Evolutionary conservation across 208 protist genomes (phyloP).

Genomic region (Porcisia hertigi): DNA sequence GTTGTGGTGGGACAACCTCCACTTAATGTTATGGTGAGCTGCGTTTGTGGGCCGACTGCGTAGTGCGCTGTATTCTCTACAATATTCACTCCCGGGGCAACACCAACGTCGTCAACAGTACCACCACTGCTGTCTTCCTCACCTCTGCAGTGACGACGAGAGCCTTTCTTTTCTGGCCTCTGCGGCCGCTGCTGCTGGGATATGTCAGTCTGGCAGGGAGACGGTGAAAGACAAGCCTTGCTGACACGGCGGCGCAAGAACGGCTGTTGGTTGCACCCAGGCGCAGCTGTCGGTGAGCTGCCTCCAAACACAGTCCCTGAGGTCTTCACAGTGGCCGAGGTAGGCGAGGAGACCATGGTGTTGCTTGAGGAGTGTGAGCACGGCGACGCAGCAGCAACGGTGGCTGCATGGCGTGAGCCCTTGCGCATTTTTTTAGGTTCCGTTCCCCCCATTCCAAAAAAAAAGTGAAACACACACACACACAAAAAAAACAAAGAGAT

Average conservation of each 20-base stretch:
- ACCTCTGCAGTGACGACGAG: neutral
- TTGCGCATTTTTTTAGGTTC: neutral
- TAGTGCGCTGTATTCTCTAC: neutral
- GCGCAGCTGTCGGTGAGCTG: neutral
- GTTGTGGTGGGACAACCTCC: neutral
- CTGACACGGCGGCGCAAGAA: neutral
- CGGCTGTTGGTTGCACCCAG: neutral
- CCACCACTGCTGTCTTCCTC: neutral
- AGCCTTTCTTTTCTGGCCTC: neutral
- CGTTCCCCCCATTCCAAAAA: neutral
- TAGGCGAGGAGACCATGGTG: slow-evolving; percentile 7
- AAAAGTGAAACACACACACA: neutral
- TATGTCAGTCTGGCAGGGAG: neutral
- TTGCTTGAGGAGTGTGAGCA: slow-evolving; percentile 22
- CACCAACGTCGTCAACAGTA: neutral
- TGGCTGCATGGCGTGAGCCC: neutral
- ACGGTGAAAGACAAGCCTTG: neutral
- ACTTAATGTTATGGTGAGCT: neutral
- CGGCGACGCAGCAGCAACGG: neutral
- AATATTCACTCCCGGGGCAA: neutral
- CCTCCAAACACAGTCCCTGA: neutral
- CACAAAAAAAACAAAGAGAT: neutral
- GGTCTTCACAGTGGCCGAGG: slow-evolving; percentile 1
- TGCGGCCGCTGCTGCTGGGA: neutral
- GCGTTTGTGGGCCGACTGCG: neutral